phyloP scores from a whole-genome alignment of 495 filamentous ascomycete species.

The Penicillium samsonianum region DNA sequence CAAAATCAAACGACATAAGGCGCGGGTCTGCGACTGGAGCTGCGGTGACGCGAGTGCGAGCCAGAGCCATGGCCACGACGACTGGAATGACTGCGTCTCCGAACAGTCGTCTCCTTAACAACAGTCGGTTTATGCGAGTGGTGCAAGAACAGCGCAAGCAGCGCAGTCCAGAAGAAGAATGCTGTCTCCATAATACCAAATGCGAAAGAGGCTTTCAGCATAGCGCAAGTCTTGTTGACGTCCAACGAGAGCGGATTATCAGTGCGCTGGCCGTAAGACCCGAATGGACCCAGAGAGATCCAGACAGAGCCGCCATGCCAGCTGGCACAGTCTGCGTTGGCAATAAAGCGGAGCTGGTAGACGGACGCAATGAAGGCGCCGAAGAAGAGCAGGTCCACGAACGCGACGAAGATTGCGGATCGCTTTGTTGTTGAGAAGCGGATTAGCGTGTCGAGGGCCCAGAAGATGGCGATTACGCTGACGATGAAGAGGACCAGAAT shows the following conservation, averaged over 20 bases:
- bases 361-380: slow-evolving; percentile 81
- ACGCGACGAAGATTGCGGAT: slow-evolving; percentile 73
- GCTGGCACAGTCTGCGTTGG: slow-evolving; percentile 62
- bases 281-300: slow-evolving; percentile 62
- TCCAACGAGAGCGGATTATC: slow-evolving; percentile 46
- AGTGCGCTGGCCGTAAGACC: slow-evolving; percentile 41
- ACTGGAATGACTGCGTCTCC: slow-evolving; percentile 46
- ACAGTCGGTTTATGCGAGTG: slow-evolving; percentile 36
- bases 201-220: slow-evolving; percentile 86
- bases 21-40: slow-evolving; percentile 35
- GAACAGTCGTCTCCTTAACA: slow-evolving; percentile 45
- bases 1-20: slow-evolving; percentile 41
- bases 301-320: slow-evolving; percentile 52
- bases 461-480: slow-evolving; percentile 74
- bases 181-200: slow-evolving; percentile 85
- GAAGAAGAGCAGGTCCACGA: slow-evolving; percentile 79
- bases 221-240: slow-evolving; percentile 75
- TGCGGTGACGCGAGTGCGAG: slow-evolving; percentile 35
- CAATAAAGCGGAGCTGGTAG: slow-evolving; percentile 71
- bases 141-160: slow-evolving; percentile 62
- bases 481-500: slow-evolving; percentile 92
- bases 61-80: slow-evolving; percentile 36
- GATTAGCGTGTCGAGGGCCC: slow-evolving; percentile 80
- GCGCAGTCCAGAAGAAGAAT: slow-evolving; percentile 75
- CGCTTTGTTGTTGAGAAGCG: slow-evolving; percentile 69